Percentiles rank a stretch among this genome's conserved stretches.
Evolutionary conservation across 805 yeast species (phyloP).

Genomic region (Ogataea trehalophila): DNA sequence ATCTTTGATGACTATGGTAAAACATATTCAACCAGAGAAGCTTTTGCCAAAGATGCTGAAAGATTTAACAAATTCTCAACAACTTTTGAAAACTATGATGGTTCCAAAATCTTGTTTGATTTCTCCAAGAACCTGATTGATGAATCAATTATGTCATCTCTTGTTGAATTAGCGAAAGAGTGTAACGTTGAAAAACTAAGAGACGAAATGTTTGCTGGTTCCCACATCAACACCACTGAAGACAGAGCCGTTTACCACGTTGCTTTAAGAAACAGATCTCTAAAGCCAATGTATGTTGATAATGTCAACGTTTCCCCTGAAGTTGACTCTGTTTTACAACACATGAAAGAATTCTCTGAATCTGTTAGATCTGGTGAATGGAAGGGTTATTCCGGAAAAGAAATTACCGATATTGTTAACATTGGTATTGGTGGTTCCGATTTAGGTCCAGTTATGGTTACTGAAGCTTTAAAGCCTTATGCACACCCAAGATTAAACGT

Average conservation of each 20-base stretch:
- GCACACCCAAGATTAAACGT: constrained; percentile 66
- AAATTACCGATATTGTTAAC: constrained; percentile 90
- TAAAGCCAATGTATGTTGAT: constrained; percentile 82
- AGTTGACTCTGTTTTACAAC: constrained; percentile 86
- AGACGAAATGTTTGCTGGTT: constrained; percentile 89
- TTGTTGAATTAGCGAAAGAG: constrained; percentile 81
- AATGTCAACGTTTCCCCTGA: constrained; percentile 87
- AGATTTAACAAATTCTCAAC: constrained; percentile 75
- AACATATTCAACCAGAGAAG: constrained; percentile 66
- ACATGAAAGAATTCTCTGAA: constrained; percentile 94
- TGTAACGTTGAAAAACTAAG: constrained; percentile 83
- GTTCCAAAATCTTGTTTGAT: constrained; percentile 86
- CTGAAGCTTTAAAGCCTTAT: constrained; percentile 94
- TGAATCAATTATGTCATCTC: constrained; percentile 67
- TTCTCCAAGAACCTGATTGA: constrained; percentile 91
- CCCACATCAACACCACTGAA: constrained; percentile 92
- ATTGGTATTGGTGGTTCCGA: constrained; percentile 99
- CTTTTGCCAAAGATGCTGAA: constrained; percentile 66
- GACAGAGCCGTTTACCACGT: constrained; percentile 95
- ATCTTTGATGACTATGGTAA: constrained; percentile 69
- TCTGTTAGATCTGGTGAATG: constrained; percentile 87
- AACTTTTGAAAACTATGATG: constrained; percentile 80
- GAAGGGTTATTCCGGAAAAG: constrained; percentile 96
- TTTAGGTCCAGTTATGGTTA: constrained; percentile 98
- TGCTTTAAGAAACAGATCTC: constrained; percentile 90